Evolutionary conservation across 441 rosid species (phyloP).

Genomic region (California macrophylla): DNA sequence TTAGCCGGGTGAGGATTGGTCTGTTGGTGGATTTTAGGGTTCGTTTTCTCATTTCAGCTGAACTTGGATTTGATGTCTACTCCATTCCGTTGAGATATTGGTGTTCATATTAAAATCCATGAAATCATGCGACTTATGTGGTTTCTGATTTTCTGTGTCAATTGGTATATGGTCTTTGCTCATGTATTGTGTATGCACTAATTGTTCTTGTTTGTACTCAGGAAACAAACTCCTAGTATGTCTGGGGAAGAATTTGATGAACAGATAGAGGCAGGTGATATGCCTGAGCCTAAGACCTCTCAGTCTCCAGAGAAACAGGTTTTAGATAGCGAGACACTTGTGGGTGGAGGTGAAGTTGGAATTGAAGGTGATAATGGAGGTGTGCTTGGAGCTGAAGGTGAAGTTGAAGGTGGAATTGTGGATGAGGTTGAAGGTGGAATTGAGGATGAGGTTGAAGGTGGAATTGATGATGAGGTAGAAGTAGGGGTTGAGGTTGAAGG

Average conservation of each 20-base stretch:
- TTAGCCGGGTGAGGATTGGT: background rate
- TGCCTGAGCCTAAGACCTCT: background rate
- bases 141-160: background rate
- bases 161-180: background rate
- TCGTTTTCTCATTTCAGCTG: background rate
- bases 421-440: background rate
- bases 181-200: background rate
- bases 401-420: background rate
- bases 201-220: background rate
- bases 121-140: background rate
- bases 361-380: background rate
- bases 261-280: background rate
- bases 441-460: background rate
- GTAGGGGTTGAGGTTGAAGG: background rate
- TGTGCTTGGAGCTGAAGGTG: too few relatives aligned
- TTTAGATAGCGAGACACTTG: background rate
- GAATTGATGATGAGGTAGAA: background rate
- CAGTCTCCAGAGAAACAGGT: background rate
- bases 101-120: background rate
- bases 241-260: slow-evolving; percentile 8
- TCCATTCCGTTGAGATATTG: background rate
- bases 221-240: background rate
- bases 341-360: background rate
- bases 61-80: background rate
- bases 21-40: background rate